Base-by-base conservation (phyloP, 1,284 basidiomycete species). In the Malassezia sp. region DNA sequence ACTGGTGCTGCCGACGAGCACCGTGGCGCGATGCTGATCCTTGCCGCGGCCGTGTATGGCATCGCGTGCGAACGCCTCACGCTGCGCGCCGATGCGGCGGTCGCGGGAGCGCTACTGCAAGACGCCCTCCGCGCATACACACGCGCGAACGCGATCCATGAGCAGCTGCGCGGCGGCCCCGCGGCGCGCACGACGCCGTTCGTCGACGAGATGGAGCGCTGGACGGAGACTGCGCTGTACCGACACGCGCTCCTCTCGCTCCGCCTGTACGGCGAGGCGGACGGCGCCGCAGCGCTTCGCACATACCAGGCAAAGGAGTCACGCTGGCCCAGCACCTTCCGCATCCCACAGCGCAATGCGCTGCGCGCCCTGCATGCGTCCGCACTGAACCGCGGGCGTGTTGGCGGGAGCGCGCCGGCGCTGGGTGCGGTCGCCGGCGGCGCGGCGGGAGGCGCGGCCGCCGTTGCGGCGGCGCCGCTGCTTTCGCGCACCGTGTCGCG, bases 141-240 rank as follows among this genome's bases (percentile, higher is more conserved):
- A 11, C 46, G 57, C 10, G 61, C 67, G n/a, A 63, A 60, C 32
- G 57, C 62, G 30, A 45, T 66, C n/a, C 59, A 69, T 45, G 65
- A 69, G 45, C 42, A 42, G 3, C 43, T 65, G 27, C 54, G 67
- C 26, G 63, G 65, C 20, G 56, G 59, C 40, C 60, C 62, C 38
- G 63, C 57, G 3, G 54, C 65, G 27, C 56, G 58, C 3, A 63
- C 61, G n/a, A 26, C 59, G 38, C 58, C 56, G 14, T 39, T 44
- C 21, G 56, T 60, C 17, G 65, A 67, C 42, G 67, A 68, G 49
- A 56, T 66, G 39, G 67, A 67, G 52, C 49, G 58, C 35, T 70
- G 67, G 67, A 54, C 45, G 27, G 67, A 67, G 54, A 45, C 45
- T 9, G 67, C 67, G 0, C 57, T 70, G 20, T 70, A 70, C 52